Evolutionary conservation across 495 filamentous ascomycete species (phyloP).

Genomic region (Talaromyces liani): DNA sequence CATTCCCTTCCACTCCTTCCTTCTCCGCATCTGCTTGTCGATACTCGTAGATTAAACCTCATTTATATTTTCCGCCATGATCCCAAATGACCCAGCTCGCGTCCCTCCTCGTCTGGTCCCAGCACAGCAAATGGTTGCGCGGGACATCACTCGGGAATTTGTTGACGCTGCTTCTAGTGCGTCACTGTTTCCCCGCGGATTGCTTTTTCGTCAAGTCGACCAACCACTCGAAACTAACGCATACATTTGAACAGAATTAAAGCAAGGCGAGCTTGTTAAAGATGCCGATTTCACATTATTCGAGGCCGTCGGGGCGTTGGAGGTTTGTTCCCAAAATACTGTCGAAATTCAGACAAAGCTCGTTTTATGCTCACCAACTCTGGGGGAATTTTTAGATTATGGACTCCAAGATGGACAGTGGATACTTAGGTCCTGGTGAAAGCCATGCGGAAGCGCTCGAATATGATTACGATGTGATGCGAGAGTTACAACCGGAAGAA

Average conservation of each 20-base stretch:
- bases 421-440: conserved; percentile 67
- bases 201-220: not conserved
- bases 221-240: not conserved
- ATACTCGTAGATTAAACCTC: not conserved
- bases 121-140: conserved; percentile 44
- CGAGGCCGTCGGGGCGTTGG: conserved; percentile 88
- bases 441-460: conserved; percentile 53
- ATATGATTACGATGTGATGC: conserved; percentile 74
- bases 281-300: conserved; percentile 91
- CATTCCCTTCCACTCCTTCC: not conserved
- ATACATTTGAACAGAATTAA: conserved; percentile 31
- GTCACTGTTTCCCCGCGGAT: conserved; percentile 13
- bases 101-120: conserved; percentile 26
- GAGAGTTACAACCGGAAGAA: conserved; percentile 64
- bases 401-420: conserved; percentile 98
- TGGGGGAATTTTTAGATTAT: conserved; percentile 60
- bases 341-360: not conserved
- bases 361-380: not conserved
- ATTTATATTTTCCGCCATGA: conserved; percentile 17
- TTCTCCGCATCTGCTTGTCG: not conserved
- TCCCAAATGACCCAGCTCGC: conserved; percentile 32
- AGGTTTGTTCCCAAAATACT: conserved; percentile 49
- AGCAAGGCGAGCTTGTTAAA: conserved; percentile 78
- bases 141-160: conserved; percentile 77
- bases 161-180: conserved; percentile 60